A percentile compares a stretch with the other conserved stretches of the same genome.
Conservation (phyloP, 176 grass and related monocot genomes). For the Themeda triandra region DNA sequence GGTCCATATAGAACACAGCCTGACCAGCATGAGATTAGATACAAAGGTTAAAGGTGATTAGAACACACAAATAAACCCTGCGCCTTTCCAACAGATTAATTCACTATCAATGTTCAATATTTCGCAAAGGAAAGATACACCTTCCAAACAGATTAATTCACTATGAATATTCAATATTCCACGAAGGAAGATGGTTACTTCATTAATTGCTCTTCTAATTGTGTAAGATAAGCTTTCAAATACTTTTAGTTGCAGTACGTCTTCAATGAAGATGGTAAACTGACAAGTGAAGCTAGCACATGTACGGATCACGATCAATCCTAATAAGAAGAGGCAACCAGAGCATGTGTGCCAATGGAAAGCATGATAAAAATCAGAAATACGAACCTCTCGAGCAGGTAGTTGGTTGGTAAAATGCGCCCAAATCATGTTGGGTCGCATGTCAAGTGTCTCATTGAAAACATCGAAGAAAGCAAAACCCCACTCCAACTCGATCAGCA, state of each 20-base stretch:
- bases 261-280: not conserved
- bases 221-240: not conserved
- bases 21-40: not conserved
- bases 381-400: not conserved
- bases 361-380: not conserved
- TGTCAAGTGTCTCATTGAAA: accelerated
- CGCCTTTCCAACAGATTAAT: too few species aligned
- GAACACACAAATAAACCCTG: not conserved
- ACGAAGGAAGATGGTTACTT: not conserved
- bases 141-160: too few species aligned
- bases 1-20: not conserved
- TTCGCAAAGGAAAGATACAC: not conserved
- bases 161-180: not conserved
- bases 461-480: not conserved
- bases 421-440: not conserved
- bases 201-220: not conserved
- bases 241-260: not conserved
- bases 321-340: not conserved
- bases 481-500: not conserved
- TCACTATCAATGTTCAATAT: not conserved
- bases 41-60: not conserved
- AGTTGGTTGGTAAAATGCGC: not conserved
- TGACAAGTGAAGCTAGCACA: not conserved
- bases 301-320: not conserved
- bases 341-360: not conserved